These are phyloP conservation scores for Pseudonitzschia delicatissima DNA, from an alignment of 108 stramenopile genomes.

Conservation along the genomic window DNA sequence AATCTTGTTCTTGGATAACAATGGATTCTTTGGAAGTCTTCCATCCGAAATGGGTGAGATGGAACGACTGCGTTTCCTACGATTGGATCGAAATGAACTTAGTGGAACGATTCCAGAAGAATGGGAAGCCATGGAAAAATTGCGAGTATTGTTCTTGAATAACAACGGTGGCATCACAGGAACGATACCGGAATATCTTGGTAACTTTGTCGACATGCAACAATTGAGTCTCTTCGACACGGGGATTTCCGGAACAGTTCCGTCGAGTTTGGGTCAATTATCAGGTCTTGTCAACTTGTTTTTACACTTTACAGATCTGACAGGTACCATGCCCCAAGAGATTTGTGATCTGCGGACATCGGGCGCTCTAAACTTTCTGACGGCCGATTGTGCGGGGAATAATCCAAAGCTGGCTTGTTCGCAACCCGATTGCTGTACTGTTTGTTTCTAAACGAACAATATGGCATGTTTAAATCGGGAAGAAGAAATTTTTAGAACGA, in stretches of 20 bases:
- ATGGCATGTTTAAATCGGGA: no score
- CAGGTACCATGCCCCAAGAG: conserved; percentile 42
- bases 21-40: conserved; percentile 26
- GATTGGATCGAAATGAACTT: conserved; percentile 32
- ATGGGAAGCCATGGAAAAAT: conserved; percentile 8
- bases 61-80: conserved; percentile 22
- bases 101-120: conserved; percentile 31
- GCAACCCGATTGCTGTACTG: conserved; percentile 34
- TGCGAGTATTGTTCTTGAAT: conserved; percentile 21
- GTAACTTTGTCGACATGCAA: conserved; percentile 22
- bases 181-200: conserved; percentile 37
- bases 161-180: conserved; percentile 36
- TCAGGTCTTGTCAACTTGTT: conserved; percentile 23
- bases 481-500: no score
- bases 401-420: conserved; percentile 24
- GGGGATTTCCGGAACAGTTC: conserved; percentile 28
- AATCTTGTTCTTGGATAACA: conserved; percentile 32
- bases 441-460: conserved; percentile 20
- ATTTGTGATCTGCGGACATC: conserved; percentile 31
- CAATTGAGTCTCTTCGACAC: conserved; percentile 33
- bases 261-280: conserved; percentile 32
- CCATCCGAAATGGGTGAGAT: conserved; percentile 34
- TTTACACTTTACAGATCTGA: conserved; percentile 27
- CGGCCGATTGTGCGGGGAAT: conserved; percentile 28
- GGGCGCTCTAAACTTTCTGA: conserved; percentile 19